phyloP scores from a whole-genome alignment of 2,329 filamentous ascomycete species.

The Venturia pyrina region DNA sequence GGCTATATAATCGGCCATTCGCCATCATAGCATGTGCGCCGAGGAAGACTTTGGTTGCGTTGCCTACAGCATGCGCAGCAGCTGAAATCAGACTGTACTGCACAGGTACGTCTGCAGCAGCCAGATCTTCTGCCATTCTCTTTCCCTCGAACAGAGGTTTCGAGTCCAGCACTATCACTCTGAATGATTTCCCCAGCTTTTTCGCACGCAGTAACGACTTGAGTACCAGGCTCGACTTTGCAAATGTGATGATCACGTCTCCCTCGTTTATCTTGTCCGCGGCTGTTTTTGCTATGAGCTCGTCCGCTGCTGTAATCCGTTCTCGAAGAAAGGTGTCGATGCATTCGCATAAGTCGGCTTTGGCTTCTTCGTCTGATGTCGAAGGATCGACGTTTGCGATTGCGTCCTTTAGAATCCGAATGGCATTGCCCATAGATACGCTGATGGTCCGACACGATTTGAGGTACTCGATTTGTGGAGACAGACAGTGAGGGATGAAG shows the following conservation, averaged over 20 bases:
- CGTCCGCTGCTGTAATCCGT: conserved; percentile 76
- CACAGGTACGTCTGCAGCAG: conserved; percentile 57
- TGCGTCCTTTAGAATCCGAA: conserved; percentile 85
- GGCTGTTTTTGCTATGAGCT: conserved; percentile 71
- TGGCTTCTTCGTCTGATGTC: conserved; percentile 60
- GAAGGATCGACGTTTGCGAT: conserved; percentile 87
- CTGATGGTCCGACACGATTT: conserved; percentile 91
- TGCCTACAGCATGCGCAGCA: conserved; percentile 61
- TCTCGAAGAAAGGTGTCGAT: conserved; percentile 89
- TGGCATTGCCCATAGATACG: conserved; percentile 94
- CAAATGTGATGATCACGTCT: conserved; percentile 79
- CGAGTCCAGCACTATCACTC: conserved; percentile 75
- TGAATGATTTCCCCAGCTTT: conserved; percentile 60
- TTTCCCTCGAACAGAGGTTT: conserved; percentile 61
- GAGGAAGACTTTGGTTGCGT: conserved; percentile 65
- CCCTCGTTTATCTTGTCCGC: conserved; percentile 65
- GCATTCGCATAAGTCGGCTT: conserved; percentile 63
- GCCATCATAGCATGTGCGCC: conserved; percentile 93
- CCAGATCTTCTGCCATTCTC: conserved; percentile 61
- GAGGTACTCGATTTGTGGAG: conserved; percentile 90
- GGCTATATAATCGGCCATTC: conserved; percentile 82
- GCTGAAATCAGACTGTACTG: conserved; percentile 75
- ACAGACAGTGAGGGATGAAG: conserved; percentile 81
- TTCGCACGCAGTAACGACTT: conserved; percentile 67
- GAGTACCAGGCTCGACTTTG: conserved; percentile 77